phyloP scores from a whole-genome alignment of 2,329 filamentous ascomycete genomes.

The Penicillium italicum region DNA sequence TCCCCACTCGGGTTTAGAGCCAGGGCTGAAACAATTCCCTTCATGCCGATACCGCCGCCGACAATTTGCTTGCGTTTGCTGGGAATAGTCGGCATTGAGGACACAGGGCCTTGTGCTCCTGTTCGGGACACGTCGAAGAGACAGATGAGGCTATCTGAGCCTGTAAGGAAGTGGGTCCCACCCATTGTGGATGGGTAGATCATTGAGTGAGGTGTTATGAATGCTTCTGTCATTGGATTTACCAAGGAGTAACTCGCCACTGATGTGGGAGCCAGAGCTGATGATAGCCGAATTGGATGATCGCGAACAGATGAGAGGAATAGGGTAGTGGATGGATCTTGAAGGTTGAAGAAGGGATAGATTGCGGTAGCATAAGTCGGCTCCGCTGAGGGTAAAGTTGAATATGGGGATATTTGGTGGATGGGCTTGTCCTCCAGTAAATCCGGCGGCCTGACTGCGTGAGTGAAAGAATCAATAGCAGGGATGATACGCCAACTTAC shows the following conservation, averaged over 20 bases:
- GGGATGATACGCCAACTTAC: slow-evolving; percentile 30
- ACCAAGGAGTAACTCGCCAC: slow-evolving; percentile 55
- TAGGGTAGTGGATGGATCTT: slow-evolving; percentile 48
- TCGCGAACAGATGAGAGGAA: slow-evolving; percentile 53
- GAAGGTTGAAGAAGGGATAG: slow-evolving; percentile 54
- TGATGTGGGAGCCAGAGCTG: slow-evolving; percentile 49
- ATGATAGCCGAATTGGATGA: slow-evolving; percentile 55
- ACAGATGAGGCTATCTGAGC: slow-evolving; percentile 52
- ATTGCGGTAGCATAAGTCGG: slow-evolving; percentile 53
- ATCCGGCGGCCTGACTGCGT: slow-evolving; percentile 43
- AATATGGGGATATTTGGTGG: slow-evolving; percentile 46
- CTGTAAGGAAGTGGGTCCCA: slow-evolving; percentile 55
- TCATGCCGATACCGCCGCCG: slow-evolving; percentile 50
- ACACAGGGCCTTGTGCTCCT: slow-evolving; percentile 46
- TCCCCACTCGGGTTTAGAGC: slow-evolving; percentile 42
- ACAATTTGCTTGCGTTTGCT: slow-evolving; percentile 47
- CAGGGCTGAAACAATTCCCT: slow-evolving; percentile 55
- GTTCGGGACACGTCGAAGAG: slow-evolving; percentile 54
- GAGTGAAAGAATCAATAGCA: slow-evolving; percentile 1
- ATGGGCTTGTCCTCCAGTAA: slow-evolving; percentile 43
- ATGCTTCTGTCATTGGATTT: slow-evolving; percentile 54
- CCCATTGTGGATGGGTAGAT: slow-evolving; percentile 47
- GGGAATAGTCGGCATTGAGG: slow-evolving; percentile 48
- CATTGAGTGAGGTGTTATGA: slow-evolving; percentile 54
- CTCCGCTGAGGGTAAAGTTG: slow-evolving; percentile 45